Evolutionary conservation across 805 yeast genomes (phyloP).

Genomic region (Wickerhamiella lipophila): DNA sequence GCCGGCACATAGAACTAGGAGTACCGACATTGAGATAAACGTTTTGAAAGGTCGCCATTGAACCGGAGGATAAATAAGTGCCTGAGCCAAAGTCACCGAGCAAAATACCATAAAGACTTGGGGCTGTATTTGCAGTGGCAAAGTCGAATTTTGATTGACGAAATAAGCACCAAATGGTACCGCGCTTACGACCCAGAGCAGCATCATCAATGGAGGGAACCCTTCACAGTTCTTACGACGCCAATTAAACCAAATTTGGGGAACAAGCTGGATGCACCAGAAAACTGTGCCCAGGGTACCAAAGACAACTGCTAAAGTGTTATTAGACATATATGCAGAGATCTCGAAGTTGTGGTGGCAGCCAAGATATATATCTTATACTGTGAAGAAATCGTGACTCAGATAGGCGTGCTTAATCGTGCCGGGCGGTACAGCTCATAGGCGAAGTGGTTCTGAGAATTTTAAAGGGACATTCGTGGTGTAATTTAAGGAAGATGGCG

Average conservation of each 20-base stretch:
- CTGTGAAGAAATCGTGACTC: background rate
- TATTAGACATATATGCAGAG: constrained; percentile 28
- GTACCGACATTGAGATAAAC: constrained; percentile 25
- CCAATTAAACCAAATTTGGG: constrained; percentile 70
- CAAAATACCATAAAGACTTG: constrained; percentile 66
- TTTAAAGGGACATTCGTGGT: background rate
- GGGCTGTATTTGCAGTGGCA: constrained; percentile 79
- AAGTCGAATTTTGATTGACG: constrained; percentile 51
- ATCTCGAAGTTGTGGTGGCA: too few relatives aligned
- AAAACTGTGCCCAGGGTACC: constrained; percentile 83
- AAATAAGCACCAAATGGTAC: constrained; percentile 83
- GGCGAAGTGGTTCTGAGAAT: background rate
- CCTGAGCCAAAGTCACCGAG: constrained; percentile 52
- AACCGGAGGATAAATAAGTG: constrained; percentile 63
- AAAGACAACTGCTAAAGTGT: constrained; percentile 30
- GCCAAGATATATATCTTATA: constrained; percentile 1
- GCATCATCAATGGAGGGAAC: constrained; percentile 76
- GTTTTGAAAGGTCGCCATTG: constrained; percentile 23
- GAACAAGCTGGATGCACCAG: constrained; percentile 87
- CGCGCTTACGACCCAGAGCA: constrained; percentile 69
- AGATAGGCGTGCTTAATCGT: background rate
- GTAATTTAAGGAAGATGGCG: background rate
- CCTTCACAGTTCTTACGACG: constrained; percentile 71
- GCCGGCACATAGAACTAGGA: constrained; percentile 38
- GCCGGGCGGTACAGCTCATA: background rate